A percentile compares a stretch with the other conserved stretches of the same genome.
These are phyloP conservation scores for Lachnellula hyalina DNA, from an alignment of 2,329 filamentous ascomycete genomes.

Conservation along the genomic window DNA sequence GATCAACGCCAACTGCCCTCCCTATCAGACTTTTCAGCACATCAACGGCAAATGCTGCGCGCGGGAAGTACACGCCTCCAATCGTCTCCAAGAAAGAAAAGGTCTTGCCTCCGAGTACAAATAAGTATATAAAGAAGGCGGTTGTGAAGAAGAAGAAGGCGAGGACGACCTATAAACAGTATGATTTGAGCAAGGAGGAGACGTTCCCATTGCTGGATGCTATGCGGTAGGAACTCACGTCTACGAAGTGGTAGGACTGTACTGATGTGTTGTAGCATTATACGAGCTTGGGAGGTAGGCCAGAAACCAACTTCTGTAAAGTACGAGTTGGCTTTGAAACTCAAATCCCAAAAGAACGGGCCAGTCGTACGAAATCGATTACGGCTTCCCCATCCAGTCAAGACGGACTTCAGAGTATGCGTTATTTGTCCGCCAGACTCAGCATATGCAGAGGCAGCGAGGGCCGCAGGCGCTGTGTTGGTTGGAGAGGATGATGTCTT, in stretches of 20 bases:
- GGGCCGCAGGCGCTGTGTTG: conserved; percentile 70
- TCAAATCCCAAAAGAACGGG: conserved; percentile 80
- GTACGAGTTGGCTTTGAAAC: conserved; percentile 81
- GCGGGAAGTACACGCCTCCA: conserved; percentile 12
- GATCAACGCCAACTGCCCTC: conserved; percentile 7
- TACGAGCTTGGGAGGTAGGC: conserved; percentile 90
- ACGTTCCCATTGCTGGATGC: conserved; percentile 86
- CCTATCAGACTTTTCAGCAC: conserved; percentile 20
- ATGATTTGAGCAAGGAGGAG: conserved; percentile 38
- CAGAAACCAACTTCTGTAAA: conserved; percentile 66
- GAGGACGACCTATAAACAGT: conserved; percentile 30
- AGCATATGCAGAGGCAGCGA: conserved; percentile 66
- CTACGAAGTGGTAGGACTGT: conserved; percentile 18
- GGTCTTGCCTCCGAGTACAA: conserved; percentile 5
- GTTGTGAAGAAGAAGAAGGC: conserved; percentile 29
- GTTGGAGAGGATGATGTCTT: conserved; percentile 87
- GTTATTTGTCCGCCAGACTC: conserved; percentile 86
- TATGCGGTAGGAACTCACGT: conserved; percentile 61
- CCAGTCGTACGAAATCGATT: conserved; percentile 83
- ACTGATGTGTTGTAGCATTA: conserved; percentile 54
- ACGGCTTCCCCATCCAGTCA: conserved; percentile 81
- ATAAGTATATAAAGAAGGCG: conserved; percentile 30
- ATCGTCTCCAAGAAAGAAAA: conserved; percentile 22
- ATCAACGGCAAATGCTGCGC: conserved; percentile 13
- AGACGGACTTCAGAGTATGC: conserved; percentile 81